These are phyloP conservation scores for Naganishia sp. DNA, from an alignment of 1,284 basidiomycete species.

Conservation along the genomic window DNA sequence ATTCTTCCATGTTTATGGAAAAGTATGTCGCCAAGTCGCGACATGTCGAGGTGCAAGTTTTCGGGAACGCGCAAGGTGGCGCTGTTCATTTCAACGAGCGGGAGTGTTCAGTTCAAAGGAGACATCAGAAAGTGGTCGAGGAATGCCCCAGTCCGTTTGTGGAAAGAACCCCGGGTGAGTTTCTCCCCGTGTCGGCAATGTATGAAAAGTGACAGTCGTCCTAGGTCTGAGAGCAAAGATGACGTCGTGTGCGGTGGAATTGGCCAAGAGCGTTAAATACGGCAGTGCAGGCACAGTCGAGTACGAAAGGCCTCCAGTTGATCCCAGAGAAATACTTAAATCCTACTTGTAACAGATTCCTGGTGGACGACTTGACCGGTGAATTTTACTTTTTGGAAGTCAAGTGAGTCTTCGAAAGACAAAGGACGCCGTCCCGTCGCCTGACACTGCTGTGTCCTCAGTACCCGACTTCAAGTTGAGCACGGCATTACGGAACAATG, in stretches of 20 bases:
- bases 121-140: conserved; percentile 74
- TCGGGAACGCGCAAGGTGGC: conserved; percentile 63
- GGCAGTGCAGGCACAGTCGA: conserved; percentile 42
- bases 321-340: too few species aligned
- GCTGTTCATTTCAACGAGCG: conserved; percentile 69
- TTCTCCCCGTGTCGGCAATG: conserved; percentile 60
- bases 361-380: conserved; percentile 40
- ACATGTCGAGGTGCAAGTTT: conserved; percentile 71
- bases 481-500: conserved; percentile 67
- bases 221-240: conserved; percentile 39
- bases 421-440: conserved; percentile 10
- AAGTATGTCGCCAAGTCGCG: conserved; percentile 61
- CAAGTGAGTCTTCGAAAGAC: conserved; percentile 57
- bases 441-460: conserved; percentile 41
- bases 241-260: conserved; percentile 37
- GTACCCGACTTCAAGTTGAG: conserved; percentile 57
- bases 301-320: conserved; percentile 55
- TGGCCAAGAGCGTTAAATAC: conserved; percentile 39
- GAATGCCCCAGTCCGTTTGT: conserved; percentile 55
- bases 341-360: conserved; percentile 32
- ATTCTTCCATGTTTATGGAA: conserved; percentile 65
- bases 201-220: conserved; percentile 37
- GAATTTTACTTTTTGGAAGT: conserved; percentile 73
- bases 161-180: conserved; percentile 25
- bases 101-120: conserved; percentile 69